Evolutionary conservation across 441 rosid genomes (phyloP), one percentile per base, ranked within the genome.

Genomic region (Populus tomentosa): DNA sequence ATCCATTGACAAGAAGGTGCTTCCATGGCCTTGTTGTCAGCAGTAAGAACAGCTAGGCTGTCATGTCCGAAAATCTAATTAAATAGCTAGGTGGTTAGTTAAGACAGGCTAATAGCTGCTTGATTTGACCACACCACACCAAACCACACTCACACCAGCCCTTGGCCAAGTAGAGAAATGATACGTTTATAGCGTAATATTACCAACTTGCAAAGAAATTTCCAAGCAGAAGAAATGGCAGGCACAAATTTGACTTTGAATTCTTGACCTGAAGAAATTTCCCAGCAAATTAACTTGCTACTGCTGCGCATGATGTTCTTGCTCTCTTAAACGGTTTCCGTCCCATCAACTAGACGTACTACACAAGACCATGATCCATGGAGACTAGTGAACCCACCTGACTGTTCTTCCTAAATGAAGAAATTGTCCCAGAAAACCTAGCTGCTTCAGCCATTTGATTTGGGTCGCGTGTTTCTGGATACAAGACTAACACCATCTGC

Each of bases 41-140:
- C 11, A 6, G 46, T 10, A 3, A 40, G 1, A 40, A 40, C 1
- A 11, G 14, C 21, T 6, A 20, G 11, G 67, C 18, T 63, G 67
- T 63, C 67, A 23, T 24, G 26, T 63, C 30, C 32, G 0, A 0
- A 33, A 13, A 36, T 33, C 23, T n/a, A 69, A 69, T 36, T 69
- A 69, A 69, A 23, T 21, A n/a, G 16, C 5, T 10, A 3, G 26
- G 50, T 69, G 24, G 53, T 20, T n/a, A 69, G 50, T 36, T 36
- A 35, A 33, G 50, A 11, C 50, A 40, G 42, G 70, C 35, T 33
- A 1, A 67, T 8, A 67, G 30, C 50, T 40, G 9, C 7, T 56
- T 56, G 9, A 56, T 67, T 78, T 82, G 84, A 78, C 81, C 75
- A 56, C 73, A 78, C 81, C 75, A 56, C 73, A 81, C 77, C 77